A percentile compares a stretch with the other conserved stretches of the same genome.
Conservation (phyloP, 169 alveolate genomes). For the Amoebophrya sp. region DNA sequence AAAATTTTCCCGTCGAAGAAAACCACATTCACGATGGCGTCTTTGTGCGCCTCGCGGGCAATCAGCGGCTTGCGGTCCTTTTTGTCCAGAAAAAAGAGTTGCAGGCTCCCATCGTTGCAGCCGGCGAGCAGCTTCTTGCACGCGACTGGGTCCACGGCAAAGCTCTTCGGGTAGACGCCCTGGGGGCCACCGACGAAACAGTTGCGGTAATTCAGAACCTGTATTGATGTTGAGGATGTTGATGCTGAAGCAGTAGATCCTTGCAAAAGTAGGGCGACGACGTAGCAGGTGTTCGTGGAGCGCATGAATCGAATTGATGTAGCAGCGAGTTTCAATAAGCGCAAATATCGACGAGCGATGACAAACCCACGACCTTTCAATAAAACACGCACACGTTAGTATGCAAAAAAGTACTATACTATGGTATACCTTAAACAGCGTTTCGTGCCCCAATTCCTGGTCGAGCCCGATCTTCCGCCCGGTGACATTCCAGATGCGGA, state of each 20-base stretch:
- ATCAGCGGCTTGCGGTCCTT: slow-evolving; percentile 1
- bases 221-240: neutral
- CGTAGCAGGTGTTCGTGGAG: neutral
- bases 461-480: neutral
- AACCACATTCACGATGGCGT: neutral
- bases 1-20: neutral
- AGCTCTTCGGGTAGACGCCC: neutral
- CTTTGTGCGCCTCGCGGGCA: neutral
- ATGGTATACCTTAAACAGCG: neutral
- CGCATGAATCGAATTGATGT: neutral
- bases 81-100: neutral
- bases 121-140: slow-evolving; percentile 22
- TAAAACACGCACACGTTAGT: neutral
- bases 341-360: neutral
- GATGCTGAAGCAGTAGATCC: neutral
- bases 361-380: too few relatives aligned
- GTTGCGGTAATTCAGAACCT: neutral
- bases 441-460: neutral
- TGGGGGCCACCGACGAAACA: neutral
- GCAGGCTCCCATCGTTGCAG: neutral
- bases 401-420: neutral
- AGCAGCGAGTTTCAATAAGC: neutral
- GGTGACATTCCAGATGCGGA: neutral
- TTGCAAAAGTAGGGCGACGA: neutral
- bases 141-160: neutral